Evolutionary conservation across 2,329 filamentous ascomycete genomes (phyloP).

Genomic region (Fusarium decemcellulare): DNA sequence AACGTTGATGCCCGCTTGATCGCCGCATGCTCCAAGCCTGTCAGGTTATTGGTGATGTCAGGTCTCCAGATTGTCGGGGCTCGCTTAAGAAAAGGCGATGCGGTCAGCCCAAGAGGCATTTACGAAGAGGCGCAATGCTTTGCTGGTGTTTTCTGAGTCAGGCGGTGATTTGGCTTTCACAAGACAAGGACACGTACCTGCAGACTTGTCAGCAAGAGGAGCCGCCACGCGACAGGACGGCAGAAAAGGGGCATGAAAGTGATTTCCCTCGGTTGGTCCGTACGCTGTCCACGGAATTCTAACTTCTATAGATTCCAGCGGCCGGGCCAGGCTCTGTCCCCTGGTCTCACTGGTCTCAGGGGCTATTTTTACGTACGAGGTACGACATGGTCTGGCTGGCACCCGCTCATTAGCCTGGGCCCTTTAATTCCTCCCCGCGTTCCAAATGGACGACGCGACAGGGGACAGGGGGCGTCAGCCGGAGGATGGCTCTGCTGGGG

Average conservation of each 20-base stretch:
- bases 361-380: constrained; percentile 38
- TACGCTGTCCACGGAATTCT: constrained; percentile 13
- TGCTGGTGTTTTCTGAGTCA: too few species aligned
- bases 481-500: not conserved
- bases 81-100: constrained; percentile 5
- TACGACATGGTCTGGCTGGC: constrained; percentile 20
- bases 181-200: too few species aligned
- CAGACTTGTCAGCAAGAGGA: too few species aligned
- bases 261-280: constrained; percentile 25
- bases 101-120: constrained; percentile 3
- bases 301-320: constrained; percentile 10
- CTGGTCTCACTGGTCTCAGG: constrained; percentile 27
- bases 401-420: constrained; percentile 20
- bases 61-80: constrained; percentile 39
- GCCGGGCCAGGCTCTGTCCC: constrained; percentile 9
- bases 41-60: constrained; percentile 46
- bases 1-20: constrained; percentile 33
- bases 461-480: constrained; percentile 16
- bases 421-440: constrained; percentile 42
- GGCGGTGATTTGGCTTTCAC: too few species aligned
- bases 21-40: constrained; percentile 40
- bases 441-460: constrained; percentile 32
- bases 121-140: not conserved
- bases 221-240: not conserved
- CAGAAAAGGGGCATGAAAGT: not conserved